A percentile compares a stretch with the other conserved stretches of the same genome.
These are phyloP conservation scores for Phytophthora sojae DNA, from an alignment of 352 stramenopile genomes.

Conservation along the genomic window DNA sequence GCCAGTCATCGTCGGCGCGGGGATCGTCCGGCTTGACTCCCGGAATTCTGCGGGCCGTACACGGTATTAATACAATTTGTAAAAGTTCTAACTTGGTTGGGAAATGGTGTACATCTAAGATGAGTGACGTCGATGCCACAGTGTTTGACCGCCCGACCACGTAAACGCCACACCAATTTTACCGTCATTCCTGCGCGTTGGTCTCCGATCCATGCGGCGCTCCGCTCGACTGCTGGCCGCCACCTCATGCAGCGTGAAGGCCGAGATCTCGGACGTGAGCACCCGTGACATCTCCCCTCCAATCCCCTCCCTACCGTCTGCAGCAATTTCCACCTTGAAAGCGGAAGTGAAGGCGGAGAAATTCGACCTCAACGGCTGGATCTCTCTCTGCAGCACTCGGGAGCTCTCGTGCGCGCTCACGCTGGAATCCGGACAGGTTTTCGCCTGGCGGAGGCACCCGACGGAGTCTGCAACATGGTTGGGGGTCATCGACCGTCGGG, in stretches of 20 bases:
- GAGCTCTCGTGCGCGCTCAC: constrained; percentile 61
- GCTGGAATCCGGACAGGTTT: constrained; percentile 62
- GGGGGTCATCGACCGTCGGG: constrained; percentile 54
- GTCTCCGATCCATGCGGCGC: constrained; percentile 30
- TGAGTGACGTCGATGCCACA: too few relatives aligned
- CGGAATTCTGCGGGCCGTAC: too few relatives aligned
- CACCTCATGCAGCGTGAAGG: constrained; percentile 18
- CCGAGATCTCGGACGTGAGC: neutral
- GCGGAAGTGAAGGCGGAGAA: constrained; percentile 14
- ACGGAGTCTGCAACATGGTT: constrained; percentile 40
- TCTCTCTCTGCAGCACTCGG: constrained; percentile 42
- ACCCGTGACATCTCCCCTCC: neutral
- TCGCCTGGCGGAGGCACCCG: constrained; percentile 41
- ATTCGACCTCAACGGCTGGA: constrained; percentile 42
- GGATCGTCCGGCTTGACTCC: too few relatives aligned
- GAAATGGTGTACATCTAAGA: too few relatives aligned
- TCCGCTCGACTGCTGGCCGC: constrained; percentile 33
- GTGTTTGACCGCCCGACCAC: too few relatives aligned
- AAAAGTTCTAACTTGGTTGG: too few relatives aligned
- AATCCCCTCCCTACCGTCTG: neutral
- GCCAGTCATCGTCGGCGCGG: too few relatives aligned
- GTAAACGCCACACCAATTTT: constrained; percentile 1
- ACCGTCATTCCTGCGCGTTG: constrained; percentile 12
- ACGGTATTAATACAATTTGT: too few relatives aligned
- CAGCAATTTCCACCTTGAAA: constrained; percentile 19